Evolutionary conservation across 495 filamentous ascomycete genomes (phyloP), one percentile per base, ranked within the genome.

Genomic region (Lepraria neglecta): DNA sequence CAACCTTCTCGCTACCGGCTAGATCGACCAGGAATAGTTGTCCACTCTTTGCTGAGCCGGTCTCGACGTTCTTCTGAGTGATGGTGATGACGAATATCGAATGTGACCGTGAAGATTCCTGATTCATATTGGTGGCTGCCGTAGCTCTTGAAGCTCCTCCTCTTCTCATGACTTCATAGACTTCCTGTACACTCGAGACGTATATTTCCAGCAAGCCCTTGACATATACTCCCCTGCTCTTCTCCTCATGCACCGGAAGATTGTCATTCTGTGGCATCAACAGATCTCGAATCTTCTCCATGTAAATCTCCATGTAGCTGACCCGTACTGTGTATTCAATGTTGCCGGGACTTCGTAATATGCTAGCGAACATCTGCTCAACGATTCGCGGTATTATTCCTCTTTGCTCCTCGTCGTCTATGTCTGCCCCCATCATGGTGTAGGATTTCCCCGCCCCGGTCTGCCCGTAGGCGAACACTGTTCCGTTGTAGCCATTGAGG

Each of bases 231-330:
- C 94, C 94, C 51, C 90, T 78, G 68, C 86, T 91, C 82, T 96
- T 96, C 74, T 98, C 94, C 68, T 98, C 94, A 75, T 98, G 94
- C 3, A 98, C 85, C 3, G 94, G 92, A 44, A 98, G 76, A 69
- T 97, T 97, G 76, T 97, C 95, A 72, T 97, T 96, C 38, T 89
- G 86, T 10, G 94, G 94, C 11, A 85, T 85, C 62, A 98, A 71
- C 28, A 98, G 77, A 85, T 98, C 94, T 68, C 92, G 85, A 75
- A 98, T 97, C 57, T 87, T 85, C 75, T 98, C 94, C 94, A 98
- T 98, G 76, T 98, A 98, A 62, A 98, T 97, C 74, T 98, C 94
- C 94, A 98, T 97, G 74, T 98, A 98, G 70, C 91, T 96, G 61
- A 98, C 94, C 54, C 90, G 83, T 42, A 98, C 94, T 21, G 91